These are phyloP conservation scores for Lodderomyces margitis DNA, from an alignment of 1,139 yeast species.

Conservation along the genomic window DNA sequence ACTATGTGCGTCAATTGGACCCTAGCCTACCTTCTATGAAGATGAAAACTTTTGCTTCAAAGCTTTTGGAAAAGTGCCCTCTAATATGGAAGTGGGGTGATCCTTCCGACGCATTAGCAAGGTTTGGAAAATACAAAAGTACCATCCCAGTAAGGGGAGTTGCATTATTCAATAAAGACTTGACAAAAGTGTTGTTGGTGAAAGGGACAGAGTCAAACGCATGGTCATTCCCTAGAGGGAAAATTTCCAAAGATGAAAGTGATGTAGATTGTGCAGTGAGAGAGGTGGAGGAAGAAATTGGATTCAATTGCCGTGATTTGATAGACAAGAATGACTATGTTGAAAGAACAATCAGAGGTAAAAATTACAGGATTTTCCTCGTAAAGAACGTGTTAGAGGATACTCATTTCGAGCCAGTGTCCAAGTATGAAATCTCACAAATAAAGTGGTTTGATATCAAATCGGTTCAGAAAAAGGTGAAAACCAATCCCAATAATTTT, in stretches of 20 bases:
- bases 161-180: slow-evolving; percentile 71
- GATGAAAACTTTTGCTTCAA: slow-evolving; percentile 75
- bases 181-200: slow-evolving; percentile 74
- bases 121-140: slow-evolving; percentile 82
- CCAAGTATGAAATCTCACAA: slow-evolving; percentile 78
- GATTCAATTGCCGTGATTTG: slow-evolving; percentile 72
- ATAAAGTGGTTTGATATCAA: slow-evolving; percentile 47
- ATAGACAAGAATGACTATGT: slow-evolving; percentile 70
- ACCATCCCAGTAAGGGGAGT: slow-evolving; percentile 97
- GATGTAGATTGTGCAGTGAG: slow-evolving; percentile 93
- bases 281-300: slow-evolving; percentile 95
- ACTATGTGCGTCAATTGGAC: slow-evolving; percentile 71
- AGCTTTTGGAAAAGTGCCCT: slow-evolving; percentile 76
- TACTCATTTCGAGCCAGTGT: slow-evolving; percentile 70
- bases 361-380: slow-evolving; percentile 81
- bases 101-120: slow-evolving; percentile 68
- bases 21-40: slow-evolving; percentile 77
- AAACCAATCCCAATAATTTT: slow-evolving; percentile 44
- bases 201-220: slow-evolving; percentile 80
- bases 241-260: slow-evolving; percentile 88
- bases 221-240: slow-evolving; percentile 98
- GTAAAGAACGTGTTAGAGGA: slow-evolving; percentile 79
- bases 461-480: slow-evolving; percentile 33
- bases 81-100: slow-evolving; percentile 84
- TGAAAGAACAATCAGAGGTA: slow-evolving; percentile 80